Base-by-base conservation (phyloP, 768 basidiomycete genomes). In the Hericium coralloides region DNA sequence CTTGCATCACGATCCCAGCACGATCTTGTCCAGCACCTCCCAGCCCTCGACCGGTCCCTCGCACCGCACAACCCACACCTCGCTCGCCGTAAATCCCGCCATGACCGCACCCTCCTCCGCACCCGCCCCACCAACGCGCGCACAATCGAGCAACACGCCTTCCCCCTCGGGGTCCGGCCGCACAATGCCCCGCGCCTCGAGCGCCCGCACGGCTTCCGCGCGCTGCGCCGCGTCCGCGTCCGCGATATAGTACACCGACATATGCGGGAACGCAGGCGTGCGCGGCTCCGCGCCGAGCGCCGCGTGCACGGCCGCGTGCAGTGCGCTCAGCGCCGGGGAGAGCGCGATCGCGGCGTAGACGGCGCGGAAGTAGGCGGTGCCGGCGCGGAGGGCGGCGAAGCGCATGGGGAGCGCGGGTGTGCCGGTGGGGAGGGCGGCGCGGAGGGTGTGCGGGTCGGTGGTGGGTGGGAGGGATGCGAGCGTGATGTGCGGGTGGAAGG, bases 171-270 rank as follows among this genome's bases (percentile, higher is more conserved):
- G 39, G 12, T 49, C 36, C 2, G 60, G 59, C 14, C 66, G 55
- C n/a, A 81, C 69, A 43, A 67, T 67, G 12, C 75, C 70, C 1
- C 66, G 59, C 12, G 69, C 64, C 58, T 68, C 62, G 62, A 87
- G 69, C 58, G 72, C 70, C 23, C 74, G 68, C 39, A 76, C 73
- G 43, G 78, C 79, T 59, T 65, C 73, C 20, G 72, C 70, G 48
- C 87, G 79, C 67, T 85, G 79, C 7, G 71, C 73, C 3, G 76
- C 76, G 59, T 90, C 87, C n/a, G 76, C 74, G 57, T 90, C 82
- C 25, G 73, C 74, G 58, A 90, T 82, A 65, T 92, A 92, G 64
- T 79, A 84, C 58, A 92, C 62, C 38, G 89, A 91, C 60, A 89
- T 59, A 67, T 92, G 89, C 7, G 88, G 85, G 59, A 80, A 86